Percentiles rank a stretch among this genome's conserved stretches.
Evolutionary conservation across 2,329 filamentous ascomycete genomes (phyloP).

Genomic region (Sclerotinia trifoliorum): DNA sequence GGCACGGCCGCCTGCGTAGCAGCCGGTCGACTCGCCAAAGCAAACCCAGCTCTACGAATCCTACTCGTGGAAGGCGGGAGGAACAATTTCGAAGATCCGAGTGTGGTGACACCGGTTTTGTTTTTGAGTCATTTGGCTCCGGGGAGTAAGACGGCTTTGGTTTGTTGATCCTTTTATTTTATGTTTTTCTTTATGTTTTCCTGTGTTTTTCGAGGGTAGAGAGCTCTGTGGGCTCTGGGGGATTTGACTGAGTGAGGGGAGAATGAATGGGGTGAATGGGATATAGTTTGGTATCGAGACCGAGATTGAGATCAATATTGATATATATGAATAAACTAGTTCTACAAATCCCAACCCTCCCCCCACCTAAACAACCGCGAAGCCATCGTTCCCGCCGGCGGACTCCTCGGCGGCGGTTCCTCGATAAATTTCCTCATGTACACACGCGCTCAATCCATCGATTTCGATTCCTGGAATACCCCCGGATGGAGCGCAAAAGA

Average conservation of each 20-base stretch:
- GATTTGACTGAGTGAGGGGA: neutral
- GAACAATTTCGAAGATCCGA: slow-evolving; percentile 52
- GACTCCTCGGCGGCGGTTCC: slow-evolving; percentile 61
- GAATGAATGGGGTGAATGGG: no score
- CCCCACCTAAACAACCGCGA: slow-evolving; percentile 48
- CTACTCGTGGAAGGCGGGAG: slow-evolving; percentile 54
- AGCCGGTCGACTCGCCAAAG: slow-evolving; percentile 51
- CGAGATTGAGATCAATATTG: neutral
- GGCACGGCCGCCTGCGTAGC: slow-evolving; percentile 51
- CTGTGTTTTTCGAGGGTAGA: neutral
- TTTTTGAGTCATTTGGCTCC: slow-evolving; percentile 50
- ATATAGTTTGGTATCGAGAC: neutral
- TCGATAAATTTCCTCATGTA: slow-evolving; percentile 60
- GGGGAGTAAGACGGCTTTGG: slow-evolving; percentile 47
- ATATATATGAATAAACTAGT: slow-evolving; percentile 38
- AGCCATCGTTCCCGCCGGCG: slow-evolving; percentile 44
- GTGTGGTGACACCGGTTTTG: slow-evolving; percentile 51
- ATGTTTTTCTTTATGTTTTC: neutral
- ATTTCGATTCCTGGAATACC: slow-evolving; percentile 54
- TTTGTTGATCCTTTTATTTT: slow-evolving; percentile 14
- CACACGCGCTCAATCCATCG: slow-evolving; percentile 46
- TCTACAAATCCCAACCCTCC: slow-evolving; percentile 51
- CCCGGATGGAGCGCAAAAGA: slow-evolving; percentile 53
- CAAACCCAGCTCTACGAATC: slow-evolving; percentile 50
- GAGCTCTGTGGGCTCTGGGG: neutral